Base-by-base conservation (phyloP, 1,284 basidiomycete genomes). In the Gymnopus androsaceus region DNA sequence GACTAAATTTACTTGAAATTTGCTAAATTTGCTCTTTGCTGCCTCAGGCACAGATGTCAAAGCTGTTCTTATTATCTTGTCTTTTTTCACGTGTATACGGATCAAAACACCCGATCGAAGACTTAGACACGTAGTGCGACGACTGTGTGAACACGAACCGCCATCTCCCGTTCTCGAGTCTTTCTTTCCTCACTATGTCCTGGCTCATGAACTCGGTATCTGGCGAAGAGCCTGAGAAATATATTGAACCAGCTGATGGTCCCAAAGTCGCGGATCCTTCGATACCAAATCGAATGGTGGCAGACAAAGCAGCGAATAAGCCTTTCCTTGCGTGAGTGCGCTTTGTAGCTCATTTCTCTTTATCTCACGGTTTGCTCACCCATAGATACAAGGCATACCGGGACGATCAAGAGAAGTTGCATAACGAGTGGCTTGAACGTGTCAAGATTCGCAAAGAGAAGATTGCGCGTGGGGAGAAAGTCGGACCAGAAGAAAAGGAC, bases 271-370 rank as follows among this genome's bases (percentile, higher is more conserved):
- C 68, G 58, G 85, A 88, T 66, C 85, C 86, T 47, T 60, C 67
- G 47, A 78, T 82, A 59, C 81, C 82, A 2, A 75, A 77, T 57
- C 78, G 86, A 63, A 80, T 83, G 80, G 89, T 93, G 40, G 81
- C 85, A 34, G 83, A 82, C 59, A 94, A 92, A 72, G 70, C 81
- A 54, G 88, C 91, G 33, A 94, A 94, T 72, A 77, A 80, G 60
- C 92, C 91, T 19, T 94, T 91, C 71, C 79, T 93, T 49, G 83
- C 83, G 86, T 92, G 74, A 62, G 88, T 82, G 33, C 28, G 46
- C 50, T 34, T 34, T 41, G 60, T 49, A 25, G 46, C 54, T 27
- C 25, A 55, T 51, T 34, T 31, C 33, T 57, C 49, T 40, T 42
- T 51, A 61, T 56, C 64, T 48, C 3, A 8, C 27, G 15, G 23